Evolutionary conservation across 2,329 filamentous ascomycete genomes (phyloP).

Genomic region (Arthrobotrys sinensis): DNA sequence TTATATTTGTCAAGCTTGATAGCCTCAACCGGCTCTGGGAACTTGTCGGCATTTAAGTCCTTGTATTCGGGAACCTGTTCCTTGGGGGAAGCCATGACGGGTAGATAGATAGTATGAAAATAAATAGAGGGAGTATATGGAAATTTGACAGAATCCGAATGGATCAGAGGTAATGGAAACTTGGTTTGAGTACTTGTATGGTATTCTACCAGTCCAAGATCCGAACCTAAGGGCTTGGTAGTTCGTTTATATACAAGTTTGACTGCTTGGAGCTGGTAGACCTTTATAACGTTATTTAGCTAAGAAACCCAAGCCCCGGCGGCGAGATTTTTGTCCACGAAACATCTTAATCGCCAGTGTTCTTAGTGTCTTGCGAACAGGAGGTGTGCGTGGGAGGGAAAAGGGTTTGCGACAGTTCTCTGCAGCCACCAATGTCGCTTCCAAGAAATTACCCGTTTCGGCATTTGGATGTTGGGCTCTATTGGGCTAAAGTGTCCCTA

Average conservation of each 20-base stretch:
- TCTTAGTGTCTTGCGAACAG: background rate
- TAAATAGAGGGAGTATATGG: background rate
- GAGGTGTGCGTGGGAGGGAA: background rate
- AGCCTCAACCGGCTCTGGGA: constrained; percentile 61
- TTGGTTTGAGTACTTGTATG: background rate
- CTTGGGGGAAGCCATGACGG: constrained; percentile 37
- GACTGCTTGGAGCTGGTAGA: background rate
- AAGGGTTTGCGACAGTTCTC: background rate
- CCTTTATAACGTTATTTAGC: constrained; percentile 9
- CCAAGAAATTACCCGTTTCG: constrained; percentile 17
- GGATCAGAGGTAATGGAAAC: no score
- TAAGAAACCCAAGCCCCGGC: background rate
- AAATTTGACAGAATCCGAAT: background rate
- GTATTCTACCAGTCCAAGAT: background rate
- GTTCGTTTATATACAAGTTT: background rate
- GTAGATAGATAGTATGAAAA: background rate
- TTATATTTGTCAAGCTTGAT: constrained; percentile 56
- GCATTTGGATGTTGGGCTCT: background rate
- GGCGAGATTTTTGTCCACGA: background rate
- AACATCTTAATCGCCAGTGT: background rate
- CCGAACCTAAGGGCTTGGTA: background rate
- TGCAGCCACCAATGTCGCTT: constrained; percentile 3
- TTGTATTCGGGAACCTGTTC: constrained; percentile 46
- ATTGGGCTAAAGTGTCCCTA: constrained; percentile 17
- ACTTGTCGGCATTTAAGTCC: constrained; percentile 61